phyloP scores from a whole-genome alignment of 1,284 basidiomycete genomes.

The Ceratorhiza oryzae-sativae region DNA sequence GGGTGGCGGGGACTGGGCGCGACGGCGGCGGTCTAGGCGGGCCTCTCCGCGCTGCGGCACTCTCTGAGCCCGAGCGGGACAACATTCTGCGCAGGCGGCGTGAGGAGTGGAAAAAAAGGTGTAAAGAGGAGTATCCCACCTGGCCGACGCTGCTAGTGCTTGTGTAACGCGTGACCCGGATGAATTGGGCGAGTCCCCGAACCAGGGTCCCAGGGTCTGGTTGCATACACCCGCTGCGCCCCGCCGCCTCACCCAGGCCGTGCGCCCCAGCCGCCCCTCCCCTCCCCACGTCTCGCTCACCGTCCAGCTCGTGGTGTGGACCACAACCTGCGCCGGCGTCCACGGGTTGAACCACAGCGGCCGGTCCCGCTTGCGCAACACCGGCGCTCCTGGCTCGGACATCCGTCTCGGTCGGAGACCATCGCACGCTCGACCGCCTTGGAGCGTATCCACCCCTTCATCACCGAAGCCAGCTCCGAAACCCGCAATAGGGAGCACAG shows the following conservation, averaged over 20 bases:
- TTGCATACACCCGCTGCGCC: background rate
- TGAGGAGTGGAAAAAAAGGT: background rate
- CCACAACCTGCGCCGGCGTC: background rate
- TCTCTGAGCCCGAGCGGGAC: conserved; percentile 21
- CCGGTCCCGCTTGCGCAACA: too few relatives aligned
- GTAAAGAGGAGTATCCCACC: background rate
- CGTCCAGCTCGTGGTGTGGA: background rate
- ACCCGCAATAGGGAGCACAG: too few relatives aligned
- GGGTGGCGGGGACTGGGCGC: conserved; percentile 17
- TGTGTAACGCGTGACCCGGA: conserved; percentile 28
- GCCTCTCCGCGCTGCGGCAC: background rate
- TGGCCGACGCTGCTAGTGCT: background rate
- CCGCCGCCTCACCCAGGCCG: background rate
- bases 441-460: too few relatives aligned
- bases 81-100: conserved; percentile 3
- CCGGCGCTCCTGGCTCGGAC: too few relatives aligned
- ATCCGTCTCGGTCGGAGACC: too few relatives aligned
- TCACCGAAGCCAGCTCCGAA: too few relatives aligned
- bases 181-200: conserved; percentile 9
- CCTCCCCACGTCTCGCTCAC: background rate
- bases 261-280: background rate
- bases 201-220: conserved; percentile 26
- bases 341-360: too few relatives aligned
- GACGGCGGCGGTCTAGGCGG: conserved; percentile 31
- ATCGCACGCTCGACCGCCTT: too few relatives aligned